Evolutionary conservation across 331 rosid species (phyloP).

Genomic region (Acacia pycnantha): DNA sequence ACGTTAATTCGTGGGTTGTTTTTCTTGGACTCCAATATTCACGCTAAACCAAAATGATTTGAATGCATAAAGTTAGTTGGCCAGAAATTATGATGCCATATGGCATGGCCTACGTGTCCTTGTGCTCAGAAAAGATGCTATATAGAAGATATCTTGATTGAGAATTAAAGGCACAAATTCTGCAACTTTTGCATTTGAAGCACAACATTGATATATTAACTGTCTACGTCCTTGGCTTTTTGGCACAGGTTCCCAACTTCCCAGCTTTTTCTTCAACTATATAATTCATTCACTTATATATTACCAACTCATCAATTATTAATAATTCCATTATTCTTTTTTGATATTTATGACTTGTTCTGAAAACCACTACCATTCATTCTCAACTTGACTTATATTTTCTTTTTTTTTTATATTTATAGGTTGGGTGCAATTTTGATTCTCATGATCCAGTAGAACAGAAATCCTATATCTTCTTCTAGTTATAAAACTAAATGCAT

Average conservation of each 20-base stretch:
- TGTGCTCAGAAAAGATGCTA: conserved; percentile 21
- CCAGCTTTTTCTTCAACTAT: conserved; percentile 25
- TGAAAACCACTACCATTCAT: conserved; percentile 34
- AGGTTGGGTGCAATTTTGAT: not conserved
- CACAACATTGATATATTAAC: conserved; percentile 26
- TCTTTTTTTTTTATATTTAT: not conserved
- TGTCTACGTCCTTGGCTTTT: conserved; percentile 19
- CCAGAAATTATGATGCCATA: not conserved
- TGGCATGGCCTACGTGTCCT: conserved; percentile 10
- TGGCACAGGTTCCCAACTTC: conserved; percentile 16
- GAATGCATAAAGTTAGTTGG: not conserved
- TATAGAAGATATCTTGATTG: conserved; percentile 1
- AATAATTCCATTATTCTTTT: not conserved
- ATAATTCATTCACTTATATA: not conserved
- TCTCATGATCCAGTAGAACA: not conserved
- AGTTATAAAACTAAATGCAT: not conserved
- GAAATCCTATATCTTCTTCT: not conserved
- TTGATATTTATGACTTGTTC: not conserved
- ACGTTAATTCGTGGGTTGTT: too few relatives aligned
- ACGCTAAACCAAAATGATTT: not conserved
- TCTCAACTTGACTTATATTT: conserved; percentile 9
- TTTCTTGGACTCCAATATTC: too few relatives aligned
- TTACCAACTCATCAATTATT: not conserved
- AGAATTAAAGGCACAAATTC: conserved; percentile 35
- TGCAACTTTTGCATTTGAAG: conserved; percentile 7